Evolutionary conservation across 1,139 yeast species (phyloP).

Genomic region (Zygosaccharomyces pseudobailii): DNA sequence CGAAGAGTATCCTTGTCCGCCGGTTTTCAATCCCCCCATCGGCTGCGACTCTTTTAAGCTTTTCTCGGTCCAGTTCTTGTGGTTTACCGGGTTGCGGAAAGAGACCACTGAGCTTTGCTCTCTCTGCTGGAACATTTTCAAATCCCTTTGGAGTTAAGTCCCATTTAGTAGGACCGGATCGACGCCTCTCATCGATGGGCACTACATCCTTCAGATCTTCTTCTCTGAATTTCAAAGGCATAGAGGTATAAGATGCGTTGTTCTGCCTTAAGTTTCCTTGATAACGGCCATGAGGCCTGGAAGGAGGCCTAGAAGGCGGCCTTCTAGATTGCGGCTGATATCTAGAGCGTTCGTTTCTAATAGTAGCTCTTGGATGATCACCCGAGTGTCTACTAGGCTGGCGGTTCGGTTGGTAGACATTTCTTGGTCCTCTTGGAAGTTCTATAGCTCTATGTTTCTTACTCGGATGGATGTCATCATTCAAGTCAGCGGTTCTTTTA

Average conservation of each 20-base stretch:
- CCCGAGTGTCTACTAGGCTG: neutral
- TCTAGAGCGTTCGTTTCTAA: neutral
- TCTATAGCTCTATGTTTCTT: conserved; percentile 7
- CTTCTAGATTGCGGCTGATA: conserved; percentile 1
- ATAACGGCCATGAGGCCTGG: conserved; percentile 2
- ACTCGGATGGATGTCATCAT: neutral
- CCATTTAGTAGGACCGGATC: conserved; percentile 58
- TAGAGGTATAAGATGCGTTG: neutral
- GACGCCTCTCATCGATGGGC: conserved; percentile 42
- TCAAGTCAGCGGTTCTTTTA: conserved; percentile 5
- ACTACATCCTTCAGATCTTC: conserved; percentile 34
- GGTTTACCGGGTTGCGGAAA: conserved; percentile 76
- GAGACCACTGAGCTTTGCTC: conserved; percentile 77
- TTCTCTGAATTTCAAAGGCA: conserved; percentile 6
- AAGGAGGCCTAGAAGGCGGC: neutral
- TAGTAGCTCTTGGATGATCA: neutral
- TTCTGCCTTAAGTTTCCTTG: neutral
- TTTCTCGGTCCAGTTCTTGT: conserved; percentile 50
- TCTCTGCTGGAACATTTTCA: conserved; percentile 69
- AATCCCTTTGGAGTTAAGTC: conserved; percentile 71
- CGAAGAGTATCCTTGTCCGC: conserved; percentile 34
- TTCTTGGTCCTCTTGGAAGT: conserved; percentile 8
- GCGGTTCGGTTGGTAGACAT: conserved; percentile 4
- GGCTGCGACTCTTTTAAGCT: conserved; percentile 37
- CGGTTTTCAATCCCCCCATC: conserved; percentile 36